Conservation (phyloP, 345 rosid species). For the Syzygium aromaticum region DNA sequence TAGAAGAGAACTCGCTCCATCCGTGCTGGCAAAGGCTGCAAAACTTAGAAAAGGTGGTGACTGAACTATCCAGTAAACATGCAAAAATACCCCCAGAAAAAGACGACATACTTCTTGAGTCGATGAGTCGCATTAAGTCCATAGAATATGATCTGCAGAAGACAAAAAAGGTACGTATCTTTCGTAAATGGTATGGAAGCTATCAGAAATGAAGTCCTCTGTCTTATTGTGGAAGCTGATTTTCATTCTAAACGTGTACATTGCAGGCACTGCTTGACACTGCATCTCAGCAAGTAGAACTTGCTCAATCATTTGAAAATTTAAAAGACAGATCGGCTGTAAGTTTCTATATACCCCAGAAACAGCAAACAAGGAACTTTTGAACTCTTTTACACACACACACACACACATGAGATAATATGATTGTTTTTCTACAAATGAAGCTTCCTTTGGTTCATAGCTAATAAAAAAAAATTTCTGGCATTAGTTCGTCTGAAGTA, state of each 20-base stretch:
- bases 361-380: neutral
- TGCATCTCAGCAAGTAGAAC: slow-evolving; percentile 84
- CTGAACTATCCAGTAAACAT: slow-evolving; percentile 55
- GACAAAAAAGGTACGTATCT: slow-evolving; percentile 60
- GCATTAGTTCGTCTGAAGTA: neutral
- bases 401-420: neutral
- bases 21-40: slow-evolving; percentile 90
- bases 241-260: neutral
- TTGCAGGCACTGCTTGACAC: slow-evolving; percentile 78
- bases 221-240: neutral
- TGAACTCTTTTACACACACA: neutral
- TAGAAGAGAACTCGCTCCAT: slow-evolving; percentile 37
- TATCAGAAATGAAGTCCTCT: neutral
- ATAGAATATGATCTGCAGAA: slow-evolving; percentile 84
- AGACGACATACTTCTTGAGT: slow-evolving; percentile 78
- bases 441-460: neutral
- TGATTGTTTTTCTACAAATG: neutral
- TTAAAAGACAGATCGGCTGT: slow-evolving; percentile 48
- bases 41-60: slow-evolving; percentile 57
- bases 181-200: neutral
- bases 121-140: slow-evolving; percentile 65
- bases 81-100: slow-evolving; percentile 79
- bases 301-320: slow-evolving; percentile 74
- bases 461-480: neutral
- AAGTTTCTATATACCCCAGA: slow-evolving; percentile 11